Percentiles rank a stretch among this genome's conserved stretches.
These are phyloP conservation scores for Fomitopsis pulvina DNA, from an alignment of 768 basidiomycete genomes.

Conservation along the genomic window DNA sequence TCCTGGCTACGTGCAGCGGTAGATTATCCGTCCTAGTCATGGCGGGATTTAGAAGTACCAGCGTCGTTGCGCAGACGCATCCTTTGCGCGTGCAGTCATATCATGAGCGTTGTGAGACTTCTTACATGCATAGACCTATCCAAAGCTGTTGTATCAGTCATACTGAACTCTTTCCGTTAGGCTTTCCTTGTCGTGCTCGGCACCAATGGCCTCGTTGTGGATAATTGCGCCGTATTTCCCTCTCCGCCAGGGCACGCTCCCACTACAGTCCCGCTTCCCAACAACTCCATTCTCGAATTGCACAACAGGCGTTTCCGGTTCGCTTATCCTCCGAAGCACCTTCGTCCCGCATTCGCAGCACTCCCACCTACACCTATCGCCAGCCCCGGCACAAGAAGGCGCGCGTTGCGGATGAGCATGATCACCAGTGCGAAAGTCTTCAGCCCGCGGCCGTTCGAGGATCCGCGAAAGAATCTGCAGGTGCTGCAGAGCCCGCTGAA, in stretches of 20 bases:
- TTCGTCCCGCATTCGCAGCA: slow-evolving; percentile 36
- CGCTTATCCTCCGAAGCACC: slow-evolving; percentile 67
- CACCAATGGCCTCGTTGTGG: slow-evolving; percentile 47
- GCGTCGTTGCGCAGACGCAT: too few relatives aligned
- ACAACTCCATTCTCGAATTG: slow-evolving; percentile 62
- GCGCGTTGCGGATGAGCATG: slow-evolving; percentile 64
- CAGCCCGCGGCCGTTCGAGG: slow-evolving; percentile 51
- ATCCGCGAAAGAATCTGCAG: slow-evolving; percentile 57
- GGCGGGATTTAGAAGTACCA: too few relatives aligned
- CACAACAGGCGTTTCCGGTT: slow-evolving; percentile 67
- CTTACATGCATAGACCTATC: background rate
- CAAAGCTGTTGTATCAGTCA: background rate
- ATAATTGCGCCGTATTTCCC: slow-evolving; percentile 58
- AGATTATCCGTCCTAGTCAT: too few relatives aligned
- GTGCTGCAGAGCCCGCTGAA: slow-evolving; percentile 55
- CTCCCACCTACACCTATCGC: slow-evolving; percentile 45
- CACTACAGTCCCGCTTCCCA: slow-evolving; percentile 56
- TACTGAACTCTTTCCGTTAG: slow-evolving; percentile 25
- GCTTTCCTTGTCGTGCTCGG: slow-evolving; percentile 66
- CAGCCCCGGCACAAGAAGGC: slow-evolving; percentile 20
- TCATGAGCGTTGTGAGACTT: too few relatives aligned
- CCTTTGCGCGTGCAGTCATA: too few relatives aligned
- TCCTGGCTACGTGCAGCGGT: too few relatives aligned
- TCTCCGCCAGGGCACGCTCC: slow-evolving; percentile 25
- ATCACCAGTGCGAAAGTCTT: slow-evolving; percentile 71